Percentiles rank a stretch among this genome's conserved stretches.
These are phyloP conservation scores for Rhododendron vialii DNA, from an alignment of 148 eudicot species.

Conservation along the genomic window DNA sequence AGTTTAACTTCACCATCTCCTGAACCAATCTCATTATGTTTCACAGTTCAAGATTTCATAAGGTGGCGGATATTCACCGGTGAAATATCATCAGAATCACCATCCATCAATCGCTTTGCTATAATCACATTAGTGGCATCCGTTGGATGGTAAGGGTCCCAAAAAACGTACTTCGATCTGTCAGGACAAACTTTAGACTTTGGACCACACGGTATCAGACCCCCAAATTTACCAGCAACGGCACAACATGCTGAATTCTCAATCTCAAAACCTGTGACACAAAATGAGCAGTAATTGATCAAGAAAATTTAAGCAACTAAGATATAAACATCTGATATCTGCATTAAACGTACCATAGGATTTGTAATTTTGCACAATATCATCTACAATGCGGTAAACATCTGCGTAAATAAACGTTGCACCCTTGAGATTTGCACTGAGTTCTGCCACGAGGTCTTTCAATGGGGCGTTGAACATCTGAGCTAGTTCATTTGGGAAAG, in stretches of 20 bases:
- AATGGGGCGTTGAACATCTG: constrained; percentile 47
- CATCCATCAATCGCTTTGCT: constrained; percentile 60
- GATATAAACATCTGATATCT: background rate
- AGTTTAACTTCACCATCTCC: background rate
- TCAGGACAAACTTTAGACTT: constrained; percentile 52
- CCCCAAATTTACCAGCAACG: constrained; percentile 57
- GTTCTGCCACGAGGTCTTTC: constrained; percentile 41
- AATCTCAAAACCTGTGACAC: constrained; percentile 58
- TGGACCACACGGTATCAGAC: constrained; percentile 75
- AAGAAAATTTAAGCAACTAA: background rate
- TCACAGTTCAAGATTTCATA: constrained; percentile 15
- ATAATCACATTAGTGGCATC: constrained; percentile 65
- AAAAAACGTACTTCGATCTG: constrained; percentile 76
- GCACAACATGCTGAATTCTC: constrained; percentile 69
- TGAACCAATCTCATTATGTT: background rate
- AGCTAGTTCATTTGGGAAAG: constrained; percentile 68
- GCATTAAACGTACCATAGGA: constrained; percentile 49
- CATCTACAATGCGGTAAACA: constrained; percentile 45
- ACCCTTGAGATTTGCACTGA: constrained; percentile 34
- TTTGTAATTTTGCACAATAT: constrained; percentile 42
- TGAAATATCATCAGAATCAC: constrained; percentile 37
- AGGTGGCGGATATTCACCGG: constrained; percentile 60
- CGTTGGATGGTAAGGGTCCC: constrained; percentile 91
- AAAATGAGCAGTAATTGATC: background rate
- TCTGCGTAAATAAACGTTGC: constrained; percentile 67